Evolutionary conservation across 1,139 yeast species (phyloP).

Genomic region (Taphrina wiesneri): DNA sequence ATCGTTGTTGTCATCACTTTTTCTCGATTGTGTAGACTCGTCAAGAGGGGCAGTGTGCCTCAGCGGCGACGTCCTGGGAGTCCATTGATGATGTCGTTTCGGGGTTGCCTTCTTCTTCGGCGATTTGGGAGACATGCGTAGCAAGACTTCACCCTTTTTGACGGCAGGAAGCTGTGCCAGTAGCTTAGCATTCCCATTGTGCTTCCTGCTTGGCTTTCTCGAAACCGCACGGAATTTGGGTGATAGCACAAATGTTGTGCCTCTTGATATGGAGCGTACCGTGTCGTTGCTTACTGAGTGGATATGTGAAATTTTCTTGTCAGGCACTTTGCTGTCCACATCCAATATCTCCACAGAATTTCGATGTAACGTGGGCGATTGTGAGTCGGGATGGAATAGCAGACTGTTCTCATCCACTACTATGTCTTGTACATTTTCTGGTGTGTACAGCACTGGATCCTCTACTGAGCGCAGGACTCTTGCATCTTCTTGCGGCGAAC

Average conservation of each 20-base stretch:
- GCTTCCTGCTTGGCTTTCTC: neutral
- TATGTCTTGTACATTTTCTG: too few relatives aligned
- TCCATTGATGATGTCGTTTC: neutral
- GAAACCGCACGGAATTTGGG: neutral
- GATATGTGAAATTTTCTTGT: too few relatives aligned
- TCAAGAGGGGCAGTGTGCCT: neutral
- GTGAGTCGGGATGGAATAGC: too few relatives aligned
- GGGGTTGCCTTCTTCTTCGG: neutral
- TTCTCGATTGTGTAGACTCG: neutral
- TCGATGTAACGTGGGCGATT: too few relatives aligned
- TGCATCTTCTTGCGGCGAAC: neutral
- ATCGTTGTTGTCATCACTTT: neutral
- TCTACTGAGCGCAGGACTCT: neutral
- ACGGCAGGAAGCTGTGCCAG: neutral
- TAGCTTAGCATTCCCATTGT: neutral
- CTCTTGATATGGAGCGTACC: too few relatives aligned
- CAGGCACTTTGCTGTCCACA: too few relatives aligned
- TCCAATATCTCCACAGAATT: too few relatives aligned
- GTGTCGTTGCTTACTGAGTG: too few relatives aligned
- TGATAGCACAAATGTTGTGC: neutral
- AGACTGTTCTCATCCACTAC: too few relatives aligned
- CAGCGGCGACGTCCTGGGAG: neutral
- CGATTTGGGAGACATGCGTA: neutral
- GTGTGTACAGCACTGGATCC: too few relatives aligned
- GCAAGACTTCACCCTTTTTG: neutral